Base-by-base conservation (phyloP, 1,284 basidiomycete species). In the Marasmius tenuissimus region DNA sequence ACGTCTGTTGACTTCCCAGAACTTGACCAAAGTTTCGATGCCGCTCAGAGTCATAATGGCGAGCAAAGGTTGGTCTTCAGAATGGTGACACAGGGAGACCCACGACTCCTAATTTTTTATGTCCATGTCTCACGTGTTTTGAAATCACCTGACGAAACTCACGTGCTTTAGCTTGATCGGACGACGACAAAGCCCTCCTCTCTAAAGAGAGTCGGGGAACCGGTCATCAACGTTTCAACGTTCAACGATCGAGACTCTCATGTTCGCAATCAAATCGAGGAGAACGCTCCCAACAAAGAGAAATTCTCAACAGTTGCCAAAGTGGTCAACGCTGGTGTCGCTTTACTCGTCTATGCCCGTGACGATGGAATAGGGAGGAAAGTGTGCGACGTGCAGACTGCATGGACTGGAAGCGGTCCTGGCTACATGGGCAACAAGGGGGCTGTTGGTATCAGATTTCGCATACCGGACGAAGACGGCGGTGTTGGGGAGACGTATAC, bases 341-440 rank as follows among this genome's bases (percentile, higher is more conserved):
- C 91, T 0, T 72, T 94, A 59, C 79, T 94, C 16, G 88, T 96
- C 9, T 96, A 94, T 73, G 92, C 86, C 2, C 84, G 83, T 33
- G 91, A 95, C 68, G 85, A 85, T 50, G 81, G 83, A 1, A 70
- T 93, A 58, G 87, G 85, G 9, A 81, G 83, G 39, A 79, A 74
- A 34, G 79, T 92, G 5, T 78, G 80, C 59, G 85, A 91, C 69
- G 85, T 93, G 18, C 82, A 92, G 69, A 90, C 89, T 22, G 78
- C 83, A 60, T 92, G 91, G 91, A 90, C 88, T 0, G 88, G 91
- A 1, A 87, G 82, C 67, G 92, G 92, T 1, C 89, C 88, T 16
- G 79, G 73, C 18, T 92, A 83, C 65, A 92, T 98, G 92, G 94
- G 94, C 11, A 98, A 98, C 78, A 99, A 99, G 76, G 95, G 94